Percentiles rank a stretch among this genome's conserved stretches.
phyloP scores from a whole-genome alignment of 2,329 filamentous ascomycete genomes.

The Exophiala spinifera region DNA sequence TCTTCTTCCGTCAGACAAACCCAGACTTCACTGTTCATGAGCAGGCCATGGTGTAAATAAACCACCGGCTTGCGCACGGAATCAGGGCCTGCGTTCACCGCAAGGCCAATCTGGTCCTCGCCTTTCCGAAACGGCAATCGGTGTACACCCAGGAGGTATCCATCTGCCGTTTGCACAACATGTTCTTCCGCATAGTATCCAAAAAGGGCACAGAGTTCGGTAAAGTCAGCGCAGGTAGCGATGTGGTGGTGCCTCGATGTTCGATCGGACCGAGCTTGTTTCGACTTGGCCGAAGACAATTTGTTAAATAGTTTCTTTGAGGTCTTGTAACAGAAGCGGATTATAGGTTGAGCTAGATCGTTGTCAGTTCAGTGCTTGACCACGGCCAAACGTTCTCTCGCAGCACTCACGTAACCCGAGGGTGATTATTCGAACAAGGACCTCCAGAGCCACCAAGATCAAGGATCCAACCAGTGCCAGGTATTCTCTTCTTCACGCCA shows the following conservation, averaged over 20 bases:
- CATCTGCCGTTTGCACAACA: constrained; percentile 89
- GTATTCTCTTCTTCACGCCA: constrained; percentile 70
- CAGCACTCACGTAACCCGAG: constrained; percentile 71
- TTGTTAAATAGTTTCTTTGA: constrained; percentile 81
- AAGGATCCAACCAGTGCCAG: constrained; percentile 81
- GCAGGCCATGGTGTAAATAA: constrained; percentile 89
- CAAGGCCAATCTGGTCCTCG: constrained; percentile 45
- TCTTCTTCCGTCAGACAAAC: constrained; percentile 85
- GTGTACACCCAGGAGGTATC: constrained; percentile 87
- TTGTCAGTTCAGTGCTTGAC: constrained; percentile 13
- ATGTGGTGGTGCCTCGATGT: constrained; percentile 72
- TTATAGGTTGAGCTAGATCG: constrained; percentile 67
- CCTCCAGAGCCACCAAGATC: constrained; percentile 76
- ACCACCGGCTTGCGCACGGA: constrained; percentile 78
- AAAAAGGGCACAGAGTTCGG: constrained; percentile 86
- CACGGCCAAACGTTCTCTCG: background rate
- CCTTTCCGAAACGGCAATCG: constrained; percentile 78
- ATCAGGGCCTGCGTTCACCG: constrained; percentile 68
- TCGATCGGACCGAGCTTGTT: constrained; percentile 64
- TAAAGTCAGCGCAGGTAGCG: constrained; percentile 84
- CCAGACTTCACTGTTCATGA: constrained; percentile 99
- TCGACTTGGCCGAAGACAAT: constrained; percentile 67
- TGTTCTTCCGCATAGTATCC: constrained; percentile 96
- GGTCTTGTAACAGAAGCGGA: constrained; percentile 75
- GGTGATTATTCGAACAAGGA: constrained; percentile 78